Evolutionary conservation across 2,329 filamentous ascomycete genomes (phyloP).

Genomic region (Pseudogymnoascus sp.): DNA sequence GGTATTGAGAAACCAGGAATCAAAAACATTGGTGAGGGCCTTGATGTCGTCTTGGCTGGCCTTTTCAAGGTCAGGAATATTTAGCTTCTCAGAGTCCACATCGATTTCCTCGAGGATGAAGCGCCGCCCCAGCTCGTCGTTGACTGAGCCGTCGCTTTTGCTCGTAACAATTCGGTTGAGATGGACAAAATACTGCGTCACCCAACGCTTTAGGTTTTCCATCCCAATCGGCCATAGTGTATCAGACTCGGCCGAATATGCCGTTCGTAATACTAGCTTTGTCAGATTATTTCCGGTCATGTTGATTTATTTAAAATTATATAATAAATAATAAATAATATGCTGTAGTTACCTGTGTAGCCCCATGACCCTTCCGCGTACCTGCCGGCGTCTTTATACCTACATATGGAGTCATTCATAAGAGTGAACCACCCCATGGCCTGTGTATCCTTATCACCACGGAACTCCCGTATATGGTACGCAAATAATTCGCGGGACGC

Average conservation of each 20-base stretch:
- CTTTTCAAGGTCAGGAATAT: not conserved
- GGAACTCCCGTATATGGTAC: not conserved
- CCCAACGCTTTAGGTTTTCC: not conserved
- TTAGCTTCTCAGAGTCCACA: not conserved
- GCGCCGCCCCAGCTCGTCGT: not conserved
- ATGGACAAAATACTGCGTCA: not conserved
- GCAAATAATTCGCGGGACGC: not conserved
- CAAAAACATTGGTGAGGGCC: not conserved
- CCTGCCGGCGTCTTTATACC: not conserved
- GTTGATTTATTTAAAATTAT: not conserved
- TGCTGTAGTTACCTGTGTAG: not conserved
- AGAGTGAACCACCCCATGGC: not conserved
- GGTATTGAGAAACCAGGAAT: not conserved
- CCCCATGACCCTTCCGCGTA: not conserved
- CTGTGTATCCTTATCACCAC: not conserved
- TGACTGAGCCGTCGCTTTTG: not conserved
- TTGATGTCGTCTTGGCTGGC: not conserved
- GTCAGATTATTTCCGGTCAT: not conserved
- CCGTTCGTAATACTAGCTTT: not conserved
- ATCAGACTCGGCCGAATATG: not conserved
- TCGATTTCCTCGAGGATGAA: constrained; percentile 2
- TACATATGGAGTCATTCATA: not conserved
- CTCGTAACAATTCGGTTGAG: not conserved
- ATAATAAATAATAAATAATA: not conserved
- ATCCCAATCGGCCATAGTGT: not conserved